These are phyloP conservation scores for Leccinum variicolor DNA, from an alignment of 768 basidiomycete species.

Conservation along the genomic window DNA sequence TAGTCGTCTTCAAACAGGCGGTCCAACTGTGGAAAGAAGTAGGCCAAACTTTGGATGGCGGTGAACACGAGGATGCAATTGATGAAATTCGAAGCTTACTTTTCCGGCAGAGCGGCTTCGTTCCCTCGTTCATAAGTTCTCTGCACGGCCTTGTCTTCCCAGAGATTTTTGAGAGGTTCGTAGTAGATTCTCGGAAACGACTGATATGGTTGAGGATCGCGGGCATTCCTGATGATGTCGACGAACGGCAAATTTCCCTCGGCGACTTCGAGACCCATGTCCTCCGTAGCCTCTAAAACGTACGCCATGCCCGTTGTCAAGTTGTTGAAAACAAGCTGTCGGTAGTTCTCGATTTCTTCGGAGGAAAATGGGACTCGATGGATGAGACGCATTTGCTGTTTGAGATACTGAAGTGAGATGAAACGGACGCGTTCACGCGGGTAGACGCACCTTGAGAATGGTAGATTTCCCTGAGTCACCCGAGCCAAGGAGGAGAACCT, in stretches of 20 bases:
- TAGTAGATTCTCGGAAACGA: slow-evolving; percentile 69
- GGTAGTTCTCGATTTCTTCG: slow-evolving; percentile 82
- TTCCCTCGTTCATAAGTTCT: slow-evolving; percentile 79
- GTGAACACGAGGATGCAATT: background rate
- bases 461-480: slow-evolving; percentile 95
- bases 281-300: slow-evolving; percentile 85
- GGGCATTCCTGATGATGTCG: slow-evolving; percentile 61
- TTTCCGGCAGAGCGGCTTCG: slow-evolving; percentile 89
- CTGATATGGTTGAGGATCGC: slow-evolving; percentile 76
- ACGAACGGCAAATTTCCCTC: slow-evolving; percentile 58
- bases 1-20: slow-evolving; percentile 75
- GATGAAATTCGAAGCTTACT: slow-evolving; percentile 44
- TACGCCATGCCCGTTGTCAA: slow-evolving; percentile 80
- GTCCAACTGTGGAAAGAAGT: slow-evolving; percentile 79
- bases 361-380: slow-evolving; percentile 81
- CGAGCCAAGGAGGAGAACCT: slow-evolving; percentile 89
- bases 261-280: slow-evolving; percentile 74
- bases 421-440: background rate
- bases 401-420: background rate
- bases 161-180: slow-evolving; percentile 65
- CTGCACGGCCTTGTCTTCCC: slow-evolving; percentile 74
- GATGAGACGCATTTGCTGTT: slow-evolving; percentile 94
- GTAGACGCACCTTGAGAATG: slow-evolving; percentile 64
- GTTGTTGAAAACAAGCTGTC: slow-evolving; percentile 93
- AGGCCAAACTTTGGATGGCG: slow-evolving; percentile 46